phyloP scores from a whole-genome alignment of 176 grass and related monocot species.

The Carex cristatella region DNA sequence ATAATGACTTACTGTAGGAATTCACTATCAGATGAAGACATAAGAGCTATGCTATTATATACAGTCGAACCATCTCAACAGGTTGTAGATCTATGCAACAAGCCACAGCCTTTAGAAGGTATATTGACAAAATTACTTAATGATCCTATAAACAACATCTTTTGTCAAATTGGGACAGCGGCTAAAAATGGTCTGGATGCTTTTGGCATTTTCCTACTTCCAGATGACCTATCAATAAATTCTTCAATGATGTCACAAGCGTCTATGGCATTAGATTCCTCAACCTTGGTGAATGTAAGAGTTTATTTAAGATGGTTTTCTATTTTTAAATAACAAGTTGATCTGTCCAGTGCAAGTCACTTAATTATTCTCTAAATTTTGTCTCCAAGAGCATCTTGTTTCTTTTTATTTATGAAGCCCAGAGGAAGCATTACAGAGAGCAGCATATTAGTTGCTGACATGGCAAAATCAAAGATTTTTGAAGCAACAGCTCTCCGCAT shows the following conservation, averaged over 20 bases:
- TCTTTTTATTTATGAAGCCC: conserved; percentile 28
- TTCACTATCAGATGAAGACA: conserved; percentile 20
- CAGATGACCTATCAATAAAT: conserved; percentile 10
- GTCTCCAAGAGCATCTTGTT: neutral
- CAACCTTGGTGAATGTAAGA: neutral
- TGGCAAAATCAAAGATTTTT: neutral
- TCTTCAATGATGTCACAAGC: conserved; percentile 22
- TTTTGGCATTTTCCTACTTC: neutral
- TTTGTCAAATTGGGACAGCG: neutral
- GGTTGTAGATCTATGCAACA: neutral
- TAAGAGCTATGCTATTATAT: neutral
- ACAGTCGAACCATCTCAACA: conserved; percentile 9
- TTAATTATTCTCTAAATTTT: neutral
- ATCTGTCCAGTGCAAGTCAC: neutral
- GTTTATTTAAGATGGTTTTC: neutral
- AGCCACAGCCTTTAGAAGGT: neutral
- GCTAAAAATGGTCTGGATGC: neutral
- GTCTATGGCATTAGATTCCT: neutral
- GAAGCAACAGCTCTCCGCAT: conserved; percentile 46
- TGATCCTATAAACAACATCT: conserved; percentile 15
- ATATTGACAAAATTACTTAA: conserved; percentile 13
- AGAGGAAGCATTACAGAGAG: conserved; percentile 3
- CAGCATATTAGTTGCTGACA: neutral
- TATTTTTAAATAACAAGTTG: neutral
- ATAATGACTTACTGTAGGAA: conserved; percentile 7